phyloP scores from a whole-genome alignment of 768 basidiomycete species.

The Tylopilus subfusipes region DNA sequence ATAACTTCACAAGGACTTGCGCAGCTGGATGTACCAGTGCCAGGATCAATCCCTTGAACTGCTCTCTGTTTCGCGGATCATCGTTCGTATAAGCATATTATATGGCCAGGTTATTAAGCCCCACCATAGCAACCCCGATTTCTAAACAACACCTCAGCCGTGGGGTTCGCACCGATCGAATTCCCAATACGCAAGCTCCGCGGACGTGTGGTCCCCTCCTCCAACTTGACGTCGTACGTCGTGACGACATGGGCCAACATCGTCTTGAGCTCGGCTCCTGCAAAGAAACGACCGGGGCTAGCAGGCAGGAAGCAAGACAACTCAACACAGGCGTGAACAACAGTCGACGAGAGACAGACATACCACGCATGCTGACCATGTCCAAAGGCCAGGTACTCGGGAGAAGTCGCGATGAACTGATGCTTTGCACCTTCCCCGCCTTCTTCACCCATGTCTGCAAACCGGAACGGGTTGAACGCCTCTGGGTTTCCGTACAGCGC shows the following conservation, averaged over 20 bases:
- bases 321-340: background rate
- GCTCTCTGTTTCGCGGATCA: no score
- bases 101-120: background rate
- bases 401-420: conserved; percentile 34
- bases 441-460: conserved; percentile 35
- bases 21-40: no score
- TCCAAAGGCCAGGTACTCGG: conserved; percentile 37
- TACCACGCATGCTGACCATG: conserved; percentile 18
- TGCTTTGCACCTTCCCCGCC: conserved; percentile 32
- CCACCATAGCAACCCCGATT: no score
- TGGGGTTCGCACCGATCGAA: background rate
- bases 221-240: conserved; percentile 10
- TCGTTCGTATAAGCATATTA: no score
- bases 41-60: no score
- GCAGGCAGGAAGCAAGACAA: no score
- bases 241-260: background rate
- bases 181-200: background rate
- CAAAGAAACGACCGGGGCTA: conserved; percentile 1
- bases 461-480: conserved; percentile 49
- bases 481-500: conserved; percentile 32
- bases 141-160: background rate
- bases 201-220: background rate
- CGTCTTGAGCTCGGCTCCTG: background rate
- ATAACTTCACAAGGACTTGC: no score
- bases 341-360: background rate